Base-by-base conservation (phyloP, 2,329 filamentous ascomycete genomes). In the Fusarium nisikadoi region DNA sequence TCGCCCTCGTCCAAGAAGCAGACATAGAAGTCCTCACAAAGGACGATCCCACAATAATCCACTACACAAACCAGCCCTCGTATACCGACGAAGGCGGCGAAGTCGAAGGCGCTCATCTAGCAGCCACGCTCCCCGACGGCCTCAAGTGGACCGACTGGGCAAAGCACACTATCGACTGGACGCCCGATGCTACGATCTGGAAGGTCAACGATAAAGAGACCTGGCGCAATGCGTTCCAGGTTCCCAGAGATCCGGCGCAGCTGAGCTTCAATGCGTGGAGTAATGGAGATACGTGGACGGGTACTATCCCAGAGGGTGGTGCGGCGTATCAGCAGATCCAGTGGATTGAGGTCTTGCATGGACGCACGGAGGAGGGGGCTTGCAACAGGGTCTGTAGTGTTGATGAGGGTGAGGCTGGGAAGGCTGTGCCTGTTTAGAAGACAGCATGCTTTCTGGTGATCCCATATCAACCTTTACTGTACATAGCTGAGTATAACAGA, bases 61-160 rank as follows among this genome's bases (percentile, higher is more conserved):
- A 86, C 70, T 90, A 89, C 80, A 90, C 88, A 20, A 91, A 91
- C 76, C 89, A 91, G 77, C 88, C 88, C 0, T 80, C 86, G 0
- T 83, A 85, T 61, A 84, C 81, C 46, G 80, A 80, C 5, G 77
- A 81, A 5, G 86, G 84, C 25, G 81, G 83, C 31, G 81, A 83
- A 14, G 79, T 88, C 31, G 73, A 81, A 1, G 79, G 80, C n/a
- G 84, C 88, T 3, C 85, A 84, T 2, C 65, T 80, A 6, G 84
- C 83, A 41, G 81, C 82, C 23, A 84, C 82, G 2, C 78, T 86
- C 23, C 83, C 87, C 5, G 69, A 81, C 12, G 78, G 80, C 6
- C 75, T 79, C 10, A 79, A 79, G 23, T 88, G 87, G 86, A 81
- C 84, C 33, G 81, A 86, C 31, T 90, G 88, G 87, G 84, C 85